Evolutionary conservation across 2,329 filamentous ascomycete genomes (phyloP).

Genomic region (Aureobasidium pullulans): DNA sequence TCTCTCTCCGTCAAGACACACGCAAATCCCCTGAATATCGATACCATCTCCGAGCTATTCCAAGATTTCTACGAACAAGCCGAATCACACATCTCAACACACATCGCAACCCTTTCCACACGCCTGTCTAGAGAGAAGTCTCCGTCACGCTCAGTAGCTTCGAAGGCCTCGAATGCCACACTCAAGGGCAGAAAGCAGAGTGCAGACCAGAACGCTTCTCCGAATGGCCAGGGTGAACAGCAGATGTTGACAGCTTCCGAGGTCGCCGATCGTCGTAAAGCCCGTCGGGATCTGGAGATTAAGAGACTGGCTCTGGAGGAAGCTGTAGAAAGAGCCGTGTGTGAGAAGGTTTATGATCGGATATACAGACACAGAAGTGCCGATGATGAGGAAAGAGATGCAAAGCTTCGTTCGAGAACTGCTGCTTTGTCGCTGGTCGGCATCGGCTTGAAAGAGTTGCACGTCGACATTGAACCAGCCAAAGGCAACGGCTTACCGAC

Average conservation of each 20-base stretch:
- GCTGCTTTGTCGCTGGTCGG: constrained; percentile 85
- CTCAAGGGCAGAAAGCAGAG: constrained; percentile 34
- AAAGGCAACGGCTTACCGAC: constrained; percentile 52
- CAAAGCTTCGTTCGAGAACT: constrained; percentile 88
- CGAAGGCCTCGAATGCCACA: constrained; percentile 50
- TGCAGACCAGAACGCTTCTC: constrained; percentile 28
- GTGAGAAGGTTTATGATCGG: constrained; percentile 56
- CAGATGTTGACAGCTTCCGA: constrained; percentile 90
- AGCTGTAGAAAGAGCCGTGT: constrained; percentile 69
- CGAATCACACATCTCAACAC: constrained; percentile 74
- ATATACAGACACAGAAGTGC: constrained; percentile 89
- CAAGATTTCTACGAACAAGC: constrained; percentile 88
- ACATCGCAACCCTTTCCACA: constrained; percentile 72
- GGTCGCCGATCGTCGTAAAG: constrained; percentile 69
- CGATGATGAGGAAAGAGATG: constrained; percentile 89
- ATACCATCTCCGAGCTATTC: constrained; percentile 76
- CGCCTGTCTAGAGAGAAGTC: constrained; percentile 63
- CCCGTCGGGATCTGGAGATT: constrained; percentile 67
- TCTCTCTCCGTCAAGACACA: constrained; percentile 83
- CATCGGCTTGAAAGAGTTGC: constrained; percentile 78
- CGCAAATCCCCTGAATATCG: constrained; percentile 72
- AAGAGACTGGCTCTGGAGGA: constrained; percentile 77
- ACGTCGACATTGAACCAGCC: constrained; percentile 60
- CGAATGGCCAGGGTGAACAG: constrained; percentile 50
- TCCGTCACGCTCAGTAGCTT: constrained; percentile 49